Base-by-base conservation (phyloP, 495 filamentous ascomycete species). In the Penicillium paradoxum region DNA sequence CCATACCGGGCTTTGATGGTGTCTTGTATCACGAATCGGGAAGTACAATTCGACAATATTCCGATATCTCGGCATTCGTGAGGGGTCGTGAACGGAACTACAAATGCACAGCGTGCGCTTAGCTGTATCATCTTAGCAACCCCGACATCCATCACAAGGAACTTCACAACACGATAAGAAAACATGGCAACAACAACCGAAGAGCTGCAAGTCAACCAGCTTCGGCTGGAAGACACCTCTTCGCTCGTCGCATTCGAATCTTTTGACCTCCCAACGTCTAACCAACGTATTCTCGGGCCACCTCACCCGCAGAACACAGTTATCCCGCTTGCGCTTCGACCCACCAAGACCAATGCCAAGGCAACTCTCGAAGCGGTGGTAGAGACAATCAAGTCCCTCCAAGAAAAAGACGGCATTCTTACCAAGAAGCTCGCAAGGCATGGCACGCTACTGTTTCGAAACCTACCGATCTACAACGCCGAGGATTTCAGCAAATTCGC, bases 181-280 rank as follows among this genome's bases (percentile, higher is more conserved):
- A 25, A 13, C 21, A 62, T 62, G 62, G 44, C 50, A 8, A 40
- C 50, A 6, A 19, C 34, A 15, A 53, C 41, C 11, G 53, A 52
- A 34, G 9, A 45, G 15, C 17, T 55, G 6, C 30, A 37, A 18
- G 11, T 53, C 11, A 40, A 37, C 24, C 33, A 41, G 18, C 46
- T 53, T 15, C 47, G 29, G n/a, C 10, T 58, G 21, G 11, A 27
- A 8, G 38, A 43, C 25, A n/a, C 43, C 19, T 37, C 33, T 29
- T 30, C 34, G 2, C 25, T 34, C 13, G 36, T 63, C n/a, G 54
- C 51, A 6, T 65, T 71, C 51, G 77, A 56, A 86, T 86, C 57
- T 85, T 96, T 78, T 83, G 89, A 54, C 79, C 79, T 41, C 63
- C 90, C 45, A 89, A 87, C 69, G 4, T 68, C 64, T 6, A 78